phyloP scores from a whole-genome alignment of 202 grass and related monocot species.

The Digitaria exilis region DNA sequence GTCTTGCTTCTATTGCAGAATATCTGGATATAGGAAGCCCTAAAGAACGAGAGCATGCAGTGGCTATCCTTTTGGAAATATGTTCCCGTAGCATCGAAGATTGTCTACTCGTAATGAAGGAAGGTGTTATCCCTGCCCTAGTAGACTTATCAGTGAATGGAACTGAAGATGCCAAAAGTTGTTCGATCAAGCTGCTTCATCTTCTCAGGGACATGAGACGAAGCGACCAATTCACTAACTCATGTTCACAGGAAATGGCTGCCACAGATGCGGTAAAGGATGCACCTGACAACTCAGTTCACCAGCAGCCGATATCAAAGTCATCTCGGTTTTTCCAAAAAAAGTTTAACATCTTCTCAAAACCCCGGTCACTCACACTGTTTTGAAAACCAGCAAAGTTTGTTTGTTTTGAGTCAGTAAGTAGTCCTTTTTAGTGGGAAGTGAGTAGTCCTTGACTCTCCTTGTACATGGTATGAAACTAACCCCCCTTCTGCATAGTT shows the following conservation, averaged over 20 bases:
- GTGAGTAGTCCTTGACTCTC: conserved; percentile 26
- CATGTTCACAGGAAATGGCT: conserved; percentile 49
- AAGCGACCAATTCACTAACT: conserved; percentile 47
- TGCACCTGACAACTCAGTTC: conserved; percentile 37
- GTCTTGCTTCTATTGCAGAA: conserved; percentile 68
- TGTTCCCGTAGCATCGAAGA: conserved; percentile 64
- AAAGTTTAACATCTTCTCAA: conserved; percentile 77
- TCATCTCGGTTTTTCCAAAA: conserved; percentile 63
- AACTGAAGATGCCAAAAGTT: conserved; percentile 56
- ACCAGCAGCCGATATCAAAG: conserved; percentile 46
- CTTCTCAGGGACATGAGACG: conserved; percentile 76
- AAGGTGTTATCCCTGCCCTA: conserved; percentile 89
- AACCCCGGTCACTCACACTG: conserved; percentile 50
- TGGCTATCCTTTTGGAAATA: conserved; percentile 64
- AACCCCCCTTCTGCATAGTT: conserved; percentile 42
- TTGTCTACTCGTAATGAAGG: conserved; percentile 79
- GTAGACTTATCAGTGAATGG: conserved; percentile 86
- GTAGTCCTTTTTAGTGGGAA: conserved; percentile 29
- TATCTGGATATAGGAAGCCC: conserved; percentile 69
- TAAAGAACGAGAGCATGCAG: conserved; percentile 66
- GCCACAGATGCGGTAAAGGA: conserved; percentile 26
- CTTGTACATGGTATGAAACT: conserved; percentile 57
- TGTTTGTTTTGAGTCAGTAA: not conserved
- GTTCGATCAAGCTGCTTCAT: conserved; percentile 64
- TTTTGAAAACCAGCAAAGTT: conserved; percentile 35